A percentile compares a stretch with the other conserved stretches of the same genome.
phyloP scores from a whole-genome alignment of 768 basidiomycete genomes.

The Flagelloscypha sp. region DNA sequence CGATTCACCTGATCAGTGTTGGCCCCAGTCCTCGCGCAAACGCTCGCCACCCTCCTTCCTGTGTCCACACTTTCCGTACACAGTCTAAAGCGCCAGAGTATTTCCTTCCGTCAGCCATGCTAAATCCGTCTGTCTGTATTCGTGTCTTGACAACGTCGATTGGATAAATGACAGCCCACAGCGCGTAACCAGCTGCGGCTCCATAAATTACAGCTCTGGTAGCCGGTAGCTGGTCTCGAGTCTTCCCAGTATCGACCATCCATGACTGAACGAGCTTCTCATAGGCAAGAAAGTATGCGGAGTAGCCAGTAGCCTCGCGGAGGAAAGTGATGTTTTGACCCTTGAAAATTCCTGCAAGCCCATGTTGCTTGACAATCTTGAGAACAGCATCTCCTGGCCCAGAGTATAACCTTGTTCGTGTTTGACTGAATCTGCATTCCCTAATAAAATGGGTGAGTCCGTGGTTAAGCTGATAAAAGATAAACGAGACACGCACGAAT shows the following conservation, averaged over 20 bases:
- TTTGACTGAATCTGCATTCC: slow-evolving; percentile 89
- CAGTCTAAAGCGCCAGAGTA: slow-evolving; percentile 81
- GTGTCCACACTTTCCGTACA: slow-evolving; percentile 71
- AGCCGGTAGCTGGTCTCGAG: slow-evolving; percentile 69
- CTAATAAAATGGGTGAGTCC: slow-evolving; percentile 21
- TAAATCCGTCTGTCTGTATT: slow-evolving; percentile 91
- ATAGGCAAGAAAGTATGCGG: slow-evolving; percentile 85
- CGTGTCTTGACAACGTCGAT: slow-evolving; percentile 95
- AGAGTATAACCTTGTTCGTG: slow-evolving; percentile 60
- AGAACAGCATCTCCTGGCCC: slow-evolving; percentile 86
- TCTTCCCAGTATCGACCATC: slow-evolving; percentile 63
- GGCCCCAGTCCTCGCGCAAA: slow-evolving; percentile 90
- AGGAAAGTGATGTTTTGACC: slow-evolving; percentile 85
- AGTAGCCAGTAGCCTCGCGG: slow-evolving; percentile 78
- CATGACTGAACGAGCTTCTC: slow-evolving; percentile 87
- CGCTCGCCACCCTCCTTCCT: slow-evolving; percentile 75
- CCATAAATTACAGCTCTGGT: slow-evolving; percentile 79
- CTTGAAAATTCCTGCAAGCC: slow-evolving; percentile 83
- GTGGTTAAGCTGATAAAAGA: slow-evolving; percentile 4
- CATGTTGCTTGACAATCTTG: slow-evolving; percentile 71
- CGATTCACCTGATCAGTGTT: slow-evolving; percentile 76
- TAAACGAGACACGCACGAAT: slow-evolving; percentile 55
- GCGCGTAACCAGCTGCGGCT: slow-evolving; percentile 88
- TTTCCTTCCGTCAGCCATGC: slow-evolving; percentile 64
- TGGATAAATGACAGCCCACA: slow-evolving; percentile 92